A percentile compares a stretch with the other conserved stretches of the same genome.
phyloP scores from a whole-genome alignment of 495 filamentous ascomycete species.

The Aspergillus carlsbadensis region DNA sequence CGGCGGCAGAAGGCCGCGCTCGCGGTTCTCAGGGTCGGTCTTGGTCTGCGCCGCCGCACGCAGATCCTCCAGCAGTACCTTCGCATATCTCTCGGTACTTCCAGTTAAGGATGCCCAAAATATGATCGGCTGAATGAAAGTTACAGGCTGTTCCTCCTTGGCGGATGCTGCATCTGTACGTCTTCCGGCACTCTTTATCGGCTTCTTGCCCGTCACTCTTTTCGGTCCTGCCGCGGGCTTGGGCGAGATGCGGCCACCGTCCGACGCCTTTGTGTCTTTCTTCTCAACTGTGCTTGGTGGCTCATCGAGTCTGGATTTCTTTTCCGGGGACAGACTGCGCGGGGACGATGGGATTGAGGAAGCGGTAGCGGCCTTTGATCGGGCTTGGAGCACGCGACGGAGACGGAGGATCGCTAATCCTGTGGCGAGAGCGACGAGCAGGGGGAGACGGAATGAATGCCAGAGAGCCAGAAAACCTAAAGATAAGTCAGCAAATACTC shows the following conservation, averaged over 20 bases:
- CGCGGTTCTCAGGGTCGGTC: conserved; percentile 29
- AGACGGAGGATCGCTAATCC: conserved; percentile 26
- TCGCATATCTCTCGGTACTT: conserved; percentile 69
- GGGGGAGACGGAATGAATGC: conserved; percentile 40
- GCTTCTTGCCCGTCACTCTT: conserved; percentile 40
- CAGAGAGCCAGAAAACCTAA: conserved; percentile 37
- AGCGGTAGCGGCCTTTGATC: conserved; percentile 28
- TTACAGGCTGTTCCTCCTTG: conserved; percentile 20
- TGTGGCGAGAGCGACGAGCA: conserved; percentile 30
- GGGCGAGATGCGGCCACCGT: conserved; percentile 4
- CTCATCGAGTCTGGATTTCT: conserved; percentile 10
- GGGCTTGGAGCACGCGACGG: conserved; percentile 25
- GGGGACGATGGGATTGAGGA: conserved; percentile 38
- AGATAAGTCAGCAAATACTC: background rate
- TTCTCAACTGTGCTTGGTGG: conserved; percentile 6
- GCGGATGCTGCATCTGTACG: conserved; percentile 14
- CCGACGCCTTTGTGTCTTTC: conserved; percentile 7
- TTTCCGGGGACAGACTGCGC: conserved; percentile 32
- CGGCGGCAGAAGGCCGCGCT: conserved; percentile 51
- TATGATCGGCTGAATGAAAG: conserved; percentile 68
- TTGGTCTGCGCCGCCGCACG: conserved; percentile 31
- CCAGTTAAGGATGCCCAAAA: conserved; percentile 87
- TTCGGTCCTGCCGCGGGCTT: conserved; percentile 35
- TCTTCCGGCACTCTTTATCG: conserved; percentile 26
- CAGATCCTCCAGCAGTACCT: conserved; percentile 54